Percentiles rank a stretch among this genome's conserved stretches.
Evolutionary conservation across 1,284 basidiomycete species (phyloP).

Genomic region (Pseudozyma pruni): DNA sequence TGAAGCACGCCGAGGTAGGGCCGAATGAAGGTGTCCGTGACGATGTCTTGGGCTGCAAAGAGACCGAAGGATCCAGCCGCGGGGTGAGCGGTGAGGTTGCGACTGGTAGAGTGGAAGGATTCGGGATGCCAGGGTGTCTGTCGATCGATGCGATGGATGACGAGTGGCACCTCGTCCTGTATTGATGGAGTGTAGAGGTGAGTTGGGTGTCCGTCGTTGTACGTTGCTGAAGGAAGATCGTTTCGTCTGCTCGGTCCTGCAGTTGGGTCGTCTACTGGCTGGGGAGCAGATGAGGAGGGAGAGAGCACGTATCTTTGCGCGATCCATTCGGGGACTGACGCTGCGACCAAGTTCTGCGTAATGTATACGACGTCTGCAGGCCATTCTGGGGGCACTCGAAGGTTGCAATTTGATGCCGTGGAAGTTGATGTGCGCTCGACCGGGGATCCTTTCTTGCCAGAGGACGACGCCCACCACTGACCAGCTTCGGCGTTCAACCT

Average conservation of each 20-base stretch:
- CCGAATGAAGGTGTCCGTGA: slow-evolving; percentile 76
- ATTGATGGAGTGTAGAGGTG: slow-evolving; percentile 17
- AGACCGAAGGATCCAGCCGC: slow-evolving; percentile 84
- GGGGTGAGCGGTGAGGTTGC: slow-evolving; percentile 73
- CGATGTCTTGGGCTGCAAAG: slow-evolving; percentile 79
- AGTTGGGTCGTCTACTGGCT: not conserved
- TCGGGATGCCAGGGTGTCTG: slow-evolving; percentile 22
- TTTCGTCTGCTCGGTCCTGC: not conserved
- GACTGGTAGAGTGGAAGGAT: slow-evolving; percentile 32
- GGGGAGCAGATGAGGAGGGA: not conserved
- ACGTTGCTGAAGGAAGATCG: slow-evolving; percentile 22
- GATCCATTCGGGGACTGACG: slow-evolving; percentile 13
- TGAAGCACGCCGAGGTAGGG: slow-evolving; percentile 89
- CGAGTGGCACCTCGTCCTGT: slow-evolving; percentile 16
- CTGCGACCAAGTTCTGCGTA: slow-evolving; percentile 33
- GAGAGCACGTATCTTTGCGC: slow-evolving; percentile 28
- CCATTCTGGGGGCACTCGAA: slow-evolving; percentile 25
- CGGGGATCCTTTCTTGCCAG: not conserved
- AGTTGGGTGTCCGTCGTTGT: slow-evolving; percentile 13
- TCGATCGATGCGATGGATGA: slow-evolving; percentile 18
- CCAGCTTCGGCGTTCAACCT: slow-evolving; percentile 11
- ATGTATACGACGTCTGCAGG: slow-evolving; percentile 29
- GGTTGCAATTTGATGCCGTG: not conserved
- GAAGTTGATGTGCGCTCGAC: not conserved
- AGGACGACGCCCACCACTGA: slow-evolving; percentile 1